These are phyloP conservation scores for Coemansia sp. DNA, from an alignment of 192 early-diverging fungal genomes.

Conservation along the genomic window DNA sequence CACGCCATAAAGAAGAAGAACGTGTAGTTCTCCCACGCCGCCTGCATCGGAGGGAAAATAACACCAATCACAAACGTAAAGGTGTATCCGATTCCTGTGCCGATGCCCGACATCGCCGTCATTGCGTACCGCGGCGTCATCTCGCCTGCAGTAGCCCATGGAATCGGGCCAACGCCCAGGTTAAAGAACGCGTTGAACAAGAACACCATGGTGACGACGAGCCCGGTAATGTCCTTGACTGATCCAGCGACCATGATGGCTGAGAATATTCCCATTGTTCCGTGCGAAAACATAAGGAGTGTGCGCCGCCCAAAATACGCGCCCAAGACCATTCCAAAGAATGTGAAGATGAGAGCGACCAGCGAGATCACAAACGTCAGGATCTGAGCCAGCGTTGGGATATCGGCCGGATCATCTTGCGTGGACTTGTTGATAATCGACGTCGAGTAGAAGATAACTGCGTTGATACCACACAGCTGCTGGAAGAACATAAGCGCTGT, in stretches of 20 bases:
- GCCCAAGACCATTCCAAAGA: constrained; percentile 58
- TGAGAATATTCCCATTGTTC: constrained; percentile 63
- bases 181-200: constrained; percentile 76
- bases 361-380: constrained; percentile 50
- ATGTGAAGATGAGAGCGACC: constrained; percentile 48
- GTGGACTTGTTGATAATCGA: constrained; percentile 69
- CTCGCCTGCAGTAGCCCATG: constrained; percentile 79
- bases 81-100: constrained; percentile 74
- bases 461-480: constrained; percentile 85
- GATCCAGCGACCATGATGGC: constrained; percentile 65
- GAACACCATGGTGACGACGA: constrained; percentile 69
- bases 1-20: constrained; percentile 73
- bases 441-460: constrained; percentile 83
- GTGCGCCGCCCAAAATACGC: constrained; percentile 71
- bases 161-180: constrained; percentile 77
- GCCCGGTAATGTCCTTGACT: constrained; percentile 52
- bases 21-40: constrained; percentile 52
- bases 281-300: constrained; percentile 66
- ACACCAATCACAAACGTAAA: constrained; percentile 64
- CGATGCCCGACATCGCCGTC: constrained; percentile 66
- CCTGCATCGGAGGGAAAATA: constrained; percentile 60
- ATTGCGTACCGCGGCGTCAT: constrained; percentile 74
- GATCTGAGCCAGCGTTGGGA: constrained; percentile 55
- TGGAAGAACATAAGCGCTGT: constrained; percentile 71
- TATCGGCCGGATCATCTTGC: constrained; percentile 45